Evolutionary conservation across 345 rosid species (phyloP), one percentile per base, ranked within the genome.

Genomic region (Jatropha curcas): DNA sequence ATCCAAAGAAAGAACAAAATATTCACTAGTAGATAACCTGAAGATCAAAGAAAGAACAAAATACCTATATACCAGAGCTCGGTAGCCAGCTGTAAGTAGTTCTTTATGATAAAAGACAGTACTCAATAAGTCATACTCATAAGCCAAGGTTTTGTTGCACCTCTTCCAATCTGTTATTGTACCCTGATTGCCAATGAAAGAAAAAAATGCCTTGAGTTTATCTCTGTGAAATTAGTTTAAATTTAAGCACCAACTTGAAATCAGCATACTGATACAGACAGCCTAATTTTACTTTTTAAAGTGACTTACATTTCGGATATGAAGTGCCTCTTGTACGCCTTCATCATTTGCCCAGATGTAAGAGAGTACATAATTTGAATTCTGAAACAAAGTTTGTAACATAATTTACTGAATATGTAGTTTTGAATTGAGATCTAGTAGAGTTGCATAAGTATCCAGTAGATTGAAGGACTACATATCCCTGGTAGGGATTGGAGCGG

Each of bases 271-370:
- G 28, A 53, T 53, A 7, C 25, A 53, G 30, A 7, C 25, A 53
- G 30, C 28, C 22, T 3, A 5, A n/a, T 24, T 7, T n/a, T 22
- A 7, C 30, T 24, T 5, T 17, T 37, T 7, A 11, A 39, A 8
- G 30, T 34, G 52, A 22, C 76, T 28, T 72, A 79, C 85, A 71
- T 74, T 68, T 71, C 74, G 43, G 8, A 82, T 27, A 10, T 76
- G 71, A 27, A 82, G 82, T 31, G 85, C 83, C 50, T 63, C 35
- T 45, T 76, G 85, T 11, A 82, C 85, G 2, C 30, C 17, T 43
- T 66, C 56, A 52, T 79, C 76, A 33, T 82, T 82, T 33, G 83
- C 81, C 85, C 83, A 79, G 5, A 79, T 58, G 65, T 82, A 73
- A 39, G 76, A 66, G 1, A 53, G 57, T 14, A 79, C 59, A 64